These are phyloP conservation scores for Thermoascus crustaceus DNA, from an alignment of 2,329 filamentous ascomycete genomes.

Conservation along the genomic window DNA sequence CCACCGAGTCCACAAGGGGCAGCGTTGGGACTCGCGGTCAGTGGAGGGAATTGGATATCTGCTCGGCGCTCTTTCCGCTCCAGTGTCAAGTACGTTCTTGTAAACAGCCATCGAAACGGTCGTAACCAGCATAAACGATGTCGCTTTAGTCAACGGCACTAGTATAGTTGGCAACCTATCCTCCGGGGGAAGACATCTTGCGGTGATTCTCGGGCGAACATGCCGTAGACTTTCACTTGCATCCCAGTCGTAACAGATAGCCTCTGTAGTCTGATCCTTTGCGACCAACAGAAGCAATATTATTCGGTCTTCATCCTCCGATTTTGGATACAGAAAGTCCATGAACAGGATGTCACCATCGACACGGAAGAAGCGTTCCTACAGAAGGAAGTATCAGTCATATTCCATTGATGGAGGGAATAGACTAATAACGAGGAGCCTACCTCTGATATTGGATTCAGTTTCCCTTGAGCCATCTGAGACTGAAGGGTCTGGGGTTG, in stretches of 20 bases:
- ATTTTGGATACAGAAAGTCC: constrained; percentile 70
- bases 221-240: constrained; percentile 31
- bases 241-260: constrained; percentile 47
- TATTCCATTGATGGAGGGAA: constrained; percentile 9
- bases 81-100: constrained; percentile 30
- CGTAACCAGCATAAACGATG: constrained; percentile 62
- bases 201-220: constrained; percentile 19
- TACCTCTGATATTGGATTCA: constrained; percentile 55
- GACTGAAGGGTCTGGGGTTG: constrained; percentile 44
- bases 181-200: constrained; percentile 23
- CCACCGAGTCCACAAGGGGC: constrained; percentile 76
- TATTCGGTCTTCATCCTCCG: constrained; percentile 59
- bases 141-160: constrained; percentile 63
- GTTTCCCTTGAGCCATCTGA: constrained; percentile 41
- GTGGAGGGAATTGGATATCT: constrained; percentile 23
- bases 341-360: constrained; percentile 75
- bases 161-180: constrained; percentile 57
- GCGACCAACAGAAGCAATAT: constrained; percentile 62
- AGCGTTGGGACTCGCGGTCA: constrained; percentile 16
- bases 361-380: constrained; percentile 46
- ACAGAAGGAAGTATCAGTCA: constrained; percentile 4
- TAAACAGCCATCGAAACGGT: constrained; percentile 47
- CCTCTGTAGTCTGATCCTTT: constrained; percentile 36
- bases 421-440: constrained; percentile 8
- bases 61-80: constrained; percentile 13